A percentile compares a stretch with the other conserved stretches of the same genome.
These are phyloP conservation scores for Fusarium nodosum DNA, from an alignment of 2,329 filamentous ascomycete species.

Conservation along the genomic window DNA sequence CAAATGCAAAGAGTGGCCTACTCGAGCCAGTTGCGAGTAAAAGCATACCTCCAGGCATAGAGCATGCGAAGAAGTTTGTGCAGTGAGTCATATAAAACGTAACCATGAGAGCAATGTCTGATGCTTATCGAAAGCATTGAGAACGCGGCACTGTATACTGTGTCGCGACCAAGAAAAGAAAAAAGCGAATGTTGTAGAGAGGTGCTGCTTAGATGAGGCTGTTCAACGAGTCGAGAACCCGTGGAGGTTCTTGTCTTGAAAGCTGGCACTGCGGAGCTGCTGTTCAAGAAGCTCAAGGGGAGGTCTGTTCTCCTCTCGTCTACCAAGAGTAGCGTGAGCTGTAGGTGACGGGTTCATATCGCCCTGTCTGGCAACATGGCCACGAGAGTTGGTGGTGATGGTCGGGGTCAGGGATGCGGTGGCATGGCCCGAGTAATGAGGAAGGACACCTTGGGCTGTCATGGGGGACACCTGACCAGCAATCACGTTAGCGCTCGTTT, in stretches of 20 bases:
- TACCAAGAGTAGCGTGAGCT: conserved; percentile 50
- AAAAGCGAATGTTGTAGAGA: conserved; percentile 9
- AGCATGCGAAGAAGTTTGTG: conserved; percentile 30
- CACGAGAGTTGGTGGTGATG: conserved; percentile 54
- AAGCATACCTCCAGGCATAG: conserved; percentile 16
- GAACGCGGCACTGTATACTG: conserved; percentile 12
- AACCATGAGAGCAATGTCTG: conserved; percentile 53
- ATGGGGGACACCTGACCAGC: conserved; percentile 66
- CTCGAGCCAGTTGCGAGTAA: conserved; percentile 7
- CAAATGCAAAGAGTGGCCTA: conserved; percentile 18
- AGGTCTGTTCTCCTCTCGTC: conserved; percentile 62
- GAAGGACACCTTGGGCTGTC: conserved; percentile 67
- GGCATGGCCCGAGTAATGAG: conserved; percentile 66
- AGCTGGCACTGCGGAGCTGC: conserved; percentile 29
- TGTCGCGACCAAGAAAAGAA: conserved; percentile 9
- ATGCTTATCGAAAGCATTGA: conserved; percentile 46
- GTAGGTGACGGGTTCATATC: conserved; percentile 43
- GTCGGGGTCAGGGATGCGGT: conserved; percentile 64
- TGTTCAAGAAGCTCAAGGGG: conserved; percentile 48
- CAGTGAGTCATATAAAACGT: conserved; percentile 49
- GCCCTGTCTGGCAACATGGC: conserved; percentile 47
- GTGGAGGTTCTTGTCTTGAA: conserved; percentile 35
- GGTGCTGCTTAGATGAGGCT: conserved; percentile 3
- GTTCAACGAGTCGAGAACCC: conserved; percentile 38
- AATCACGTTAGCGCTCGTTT: conserved; percentile 61